Percentiles rank a stretch among this genome's conserved stretches.
These are phyloP conservation scores for Lunasporangiospora selenospora DNA, from an alignment of 192 early-diverging fungal genomes.

Conservation along the genomic window DNA sequence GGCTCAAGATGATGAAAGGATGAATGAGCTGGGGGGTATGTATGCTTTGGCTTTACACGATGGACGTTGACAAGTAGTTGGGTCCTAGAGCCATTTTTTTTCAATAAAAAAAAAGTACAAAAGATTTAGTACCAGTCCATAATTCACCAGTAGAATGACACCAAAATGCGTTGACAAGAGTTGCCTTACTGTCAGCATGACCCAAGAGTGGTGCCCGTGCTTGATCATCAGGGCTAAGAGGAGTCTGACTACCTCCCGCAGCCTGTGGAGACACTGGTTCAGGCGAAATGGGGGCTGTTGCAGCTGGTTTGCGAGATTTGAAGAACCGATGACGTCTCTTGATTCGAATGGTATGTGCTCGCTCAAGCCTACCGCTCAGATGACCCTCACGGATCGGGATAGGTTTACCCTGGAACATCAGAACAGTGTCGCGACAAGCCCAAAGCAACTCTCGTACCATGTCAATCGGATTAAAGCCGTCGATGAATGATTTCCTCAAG, in stretches of 20 bases:
- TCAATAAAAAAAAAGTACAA: neutral
- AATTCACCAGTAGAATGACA: no score
- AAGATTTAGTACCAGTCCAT: no score
- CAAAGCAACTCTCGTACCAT: conserved; percentile 41
- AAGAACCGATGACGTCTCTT: conserved; percentile 22
- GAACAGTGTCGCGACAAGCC: conserved; percentile 23
- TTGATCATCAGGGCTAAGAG: neutral
- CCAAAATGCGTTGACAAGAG: no score
- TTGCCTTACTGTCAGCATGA: conserved; percentile 31
- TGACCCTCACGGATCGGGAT: conserved; percentile 25
- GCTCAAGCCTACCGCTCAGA: conserved; percentile 16
- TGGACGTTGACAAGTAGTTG: neutral
- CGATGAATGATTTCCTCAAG: conserved; percentile 16
- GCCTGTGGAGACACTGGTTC: neutral
- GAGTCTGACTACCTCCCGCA: neutral
- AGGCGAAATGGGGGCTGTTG: neutral
- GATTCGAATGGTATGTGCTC: conserved; percentile 27
- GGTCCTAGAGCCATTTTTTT: neutral
- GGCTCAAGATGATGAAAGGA: no score
- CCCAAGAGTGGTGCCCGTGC: conserved; percentile 4
- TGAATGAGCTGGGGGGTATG: no score
- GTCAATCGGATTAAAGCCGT: conserved; percentile 48
- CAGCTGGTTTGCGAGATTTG: conserved; percentile 4
- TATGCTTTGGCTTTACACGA: neutral
- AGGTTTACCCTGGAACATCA: conserved; percentile 18